Percentiles rank a stretch among this genome's conserved stretches.
Evolutionary conservation across 2,329 filamentous ascomycete genomes (phyloP).

Genomic region (Epichloe uncinata): DNA sequence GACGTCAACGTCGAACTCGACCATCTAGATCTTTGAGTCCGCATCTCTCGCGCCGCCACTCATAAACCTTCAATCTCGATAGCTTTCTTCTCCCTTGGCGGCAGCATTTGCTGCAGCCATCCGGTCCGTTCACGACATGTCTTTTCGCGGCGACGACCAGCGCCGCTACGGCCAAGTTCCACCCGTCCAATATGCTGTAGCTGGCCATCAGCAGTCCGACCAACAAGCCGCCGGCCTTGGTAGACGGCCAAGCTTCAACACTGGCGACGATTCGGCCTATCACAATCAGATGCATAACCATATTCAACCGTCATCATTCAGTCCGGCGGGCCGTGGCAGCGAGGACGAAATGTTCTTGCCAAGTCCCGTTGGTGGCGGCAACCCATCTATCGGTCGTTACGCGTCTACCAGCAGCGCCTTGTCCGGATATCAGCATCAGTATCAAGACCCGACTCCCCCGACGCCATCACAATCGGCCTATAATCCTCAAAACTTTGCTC

Average conservation of each 20-base stretch:
- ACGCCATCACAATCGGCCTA: constrained; percentile 39
- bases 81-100: background rate
- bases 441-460: constrained; percentile 32
- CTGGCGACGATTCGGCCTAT: constrained; percentile 55
- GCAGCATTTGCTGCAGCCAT: constrained; percentile 2
- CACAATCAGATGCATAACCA: constrained; percentile 25
- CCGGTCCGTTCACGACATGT: constrained; percentile 31
- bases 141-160: constrained; percentile 49
- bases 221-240: constrained; percentile 15
- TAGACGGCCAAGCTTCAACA: constrained; percentile 60
- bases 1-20: background rate
- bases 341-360: constrained; percentile 54
- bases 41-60: background rate
- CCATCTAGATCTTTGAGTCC: background rate
- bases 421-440: constrained; percentile 39
- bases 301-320: constrained; percentile 4
- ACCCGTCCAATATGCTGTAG: constrained; percentile 48
- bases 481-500: constrained; percentile 55
- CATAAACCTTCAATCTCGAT: background rate
- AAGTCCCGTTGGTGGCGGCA: constrained; percentile 24
- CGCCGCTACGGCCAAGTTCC: constrained; percentile 54
- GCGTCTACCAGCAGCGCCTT: constrained; percentile 32
- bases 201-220: constrained; percentile 18
- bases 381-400: constrained; percentile 18
- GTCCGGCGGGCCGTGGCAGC: constrained; percentile 7